Base-by-base conservation (phyloP, 2,329 filamentous ascomycete genomes). In the Arthrocladium fulminans region DNA sequence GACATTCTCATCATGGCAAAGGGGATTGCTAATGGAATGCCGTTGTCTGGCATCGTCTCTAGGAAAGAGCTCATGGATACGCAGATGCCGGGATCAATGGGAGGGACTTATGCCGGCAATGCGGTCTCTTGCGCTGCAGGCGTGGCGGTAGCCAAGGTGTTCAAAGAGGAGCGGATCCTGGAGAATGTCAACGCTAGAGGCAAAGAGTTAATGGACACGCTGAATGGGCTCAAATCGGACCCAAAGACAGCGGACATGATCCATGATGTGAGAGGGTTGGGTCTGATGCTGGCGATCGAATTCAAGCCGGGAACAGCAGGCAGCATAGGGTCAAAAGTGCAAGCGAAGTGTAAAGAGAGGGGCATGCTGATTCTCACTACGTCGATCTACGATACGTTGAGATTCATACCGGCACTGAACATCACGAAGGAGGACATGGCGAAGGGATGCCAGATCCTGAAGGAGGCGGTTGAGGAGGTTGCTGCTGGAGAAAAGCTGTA, bases 1-100 rank as follows among this genome's bases (percentile, higher is more conserved):
- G 68, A 72, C 41, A 67, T 72, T 23, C 52, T 71, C 35, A 58
- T 70, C 50, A 68, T 72, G 57, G 66, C 55, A 35, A 60, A 61
- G 47, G 60, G 60, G 9, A 61, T 60, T 34, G 59, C 59, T 2
- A 60, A 61, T 48, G 59, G 59, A 2, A 55, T 61, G 50, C 59
- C 59, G 20, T 48, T 61, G n/a, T 59, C 55, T 19, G 59, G 52
- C 2, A 62, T 60, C 30, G 58, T 55, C 0, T 54, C 58, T 2
- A 53, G 67, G 40, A 66, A 65, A 53, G 64, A 65, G 48, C 49
- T 67, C 45, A 66, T 66, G 64, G 64, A 66, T 48, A 60, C 47
- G 47, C 64, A 66, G 48, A 60, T 57, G 48, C 61, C 64, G 1
- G 64, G 64, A 10, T 61, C 61, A 7, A 67, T 67, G 64, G 64